These are phyloP conservation scores for Colletotrichum siamense DNA, from an alignment of 2,329 filamentous ascomycete species.

Conservation along the genomic window DNA sequence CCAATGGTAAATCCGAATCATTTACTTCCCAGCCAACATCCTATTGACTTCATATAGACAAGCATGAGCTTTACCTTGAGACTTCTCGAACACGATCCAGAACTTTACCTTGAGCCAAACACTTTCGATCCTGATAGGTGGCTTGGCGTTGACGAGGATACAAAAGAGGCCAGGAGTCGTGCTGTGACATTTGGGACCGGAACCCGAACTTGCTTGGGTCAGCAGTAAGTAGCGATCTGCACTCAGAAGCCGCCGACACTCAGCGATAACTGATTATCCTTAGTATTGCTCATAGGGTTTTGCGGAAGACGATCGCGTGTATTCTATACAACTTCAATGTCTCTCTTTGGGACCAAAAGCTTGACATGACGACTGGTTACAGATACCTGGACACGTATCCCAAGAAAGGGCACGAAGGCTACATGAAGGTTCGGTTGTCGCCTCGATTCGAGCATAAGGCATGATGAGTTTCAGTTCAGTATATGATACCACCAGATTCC, in stretches of 20 bases:
- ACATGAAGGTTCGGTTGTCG: conserved; percentile 6
- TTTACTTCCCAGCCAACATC: too few species aligned
- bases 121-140: conserved; percentile 21
- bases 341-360: conserved; percentile 9
- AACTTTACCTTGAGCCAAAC: conserved; percentile 9
- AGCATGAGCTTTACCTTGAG: conserved; percentile 22
- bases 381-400: conserved; percentile 19
- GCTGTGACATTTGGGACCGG: conserved; percentile 21
- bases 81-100: conserved; percentile 17
- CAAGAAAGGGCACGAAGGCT: conserved; percentile 15
- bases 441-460: neutral
- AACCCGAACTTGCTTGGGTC: conserved; percentile 23
- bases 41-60: neutral
- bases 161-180: neutral
- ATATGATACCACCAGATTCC: neutral
- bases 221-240: conserved; percentile 6
- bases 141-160: neutral
- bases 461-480: neutral
- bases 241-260: too few species aligned
- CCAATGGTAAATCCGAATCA: neutral
- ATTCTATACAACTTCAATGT: conserved; percentile 23
- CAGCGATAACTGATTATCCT: fast-evolving
- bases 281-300: conserved; percentile 20
- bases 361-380: neutral
- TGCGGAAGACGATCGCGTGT: conserved; percentile 20